Evolutionary conservation across 768 basidiomycete species (phyloP).

Genomic region (Dentipellis sp.): DNA sequence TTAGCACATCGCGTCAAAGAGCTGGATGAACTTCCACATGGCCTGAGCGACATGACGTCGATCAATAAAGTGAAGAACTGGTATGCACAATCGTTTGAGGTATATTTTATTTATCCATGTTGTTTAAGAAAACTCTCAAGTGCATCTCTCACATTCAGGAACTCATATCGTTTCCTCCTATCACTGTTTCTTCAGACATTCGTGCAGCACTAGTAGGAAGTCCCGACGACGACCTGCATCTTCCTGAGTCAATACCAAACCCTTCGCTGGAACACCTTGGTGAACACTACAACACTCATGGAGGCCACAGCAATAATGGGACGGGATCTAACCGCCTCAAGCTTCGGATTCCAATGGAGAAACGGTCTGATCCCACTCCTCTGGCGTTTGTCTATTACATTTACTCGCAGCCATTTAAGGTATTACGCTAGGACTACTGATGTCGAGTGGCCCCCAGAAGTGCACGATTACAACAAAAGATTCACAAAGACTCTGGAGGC

Average conservation of each 20-base stretch:
- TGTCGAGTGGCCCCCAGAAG: slow-evolving; percentile 81
- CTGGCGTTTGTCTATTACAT: too few species aligned
- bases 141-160: slow-evolving; percentile 42
- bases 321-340: slow-evolving; percentile 40
- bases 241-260: slow-evolving; percentile 77
- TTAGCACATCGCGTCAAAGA: slow-evolving; percentile 95
- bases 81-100: slow-evolving; percentile 99
- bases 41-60: slow-evolving; percentile 82
- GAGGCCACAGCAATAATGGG: slow-evolving; percentile 20
- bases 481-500: slow-evolving; percentile 83
- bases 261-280: slow-evolving; percentile 51
- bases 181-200: slow-evolving; percentile 59
- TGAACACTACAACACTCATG: slow-evolving; percentile 18
- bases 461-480: slow-evolving; percentile 84
- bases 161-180: slow-evolving; percentile 76
- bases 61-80: slow-evolving; percentile 95
- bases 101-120: slow-evolving; percentile 19
- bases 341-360: slow-evolving; percentile 75
- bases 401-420: slow-evolving; percentile 27
- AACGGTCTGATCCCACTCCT: slow-evolving; percentile 42
- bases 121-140: too few species aligned
- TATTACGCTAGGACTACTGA: slow-evolving; percentile 76
- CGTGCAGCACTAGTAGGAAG: slow-evolving; percentile 50
- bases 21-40: slow-evolving; percentile 88
- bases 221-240: slow-evolving; percentile 34